These are phyloP conservation scores for Nitzschia palea DNA, from an alignment of 108 stramenopile species.

Conservation along the genomic window DNA sequence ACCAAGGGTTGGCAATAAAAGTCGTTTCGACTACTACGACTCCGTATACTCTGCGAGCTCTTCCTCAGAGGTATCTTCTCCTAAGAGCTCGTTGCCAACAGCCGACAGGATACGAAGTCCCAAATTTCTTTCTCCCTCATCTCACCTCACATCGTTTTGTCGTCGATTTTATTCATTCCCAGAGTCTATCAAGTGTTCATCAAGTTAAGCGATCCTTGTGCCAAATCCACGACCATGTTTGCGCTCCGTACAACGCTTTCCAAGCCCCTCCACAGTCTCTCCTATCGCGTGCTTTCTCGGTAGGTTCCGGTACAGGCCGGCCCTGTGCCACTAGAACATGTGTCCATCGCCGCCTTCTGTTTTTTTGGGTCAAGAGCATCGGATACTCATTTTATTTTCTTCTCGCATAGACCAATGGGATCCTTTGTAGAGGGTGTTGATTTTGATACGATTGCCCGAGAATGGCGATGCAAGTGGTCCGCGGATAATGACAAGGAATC, in stretches of 20 bases:
- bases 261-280: background rate
- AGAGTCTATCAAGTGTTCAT: too few species aligned
- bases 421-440: constrained; percentile 67
- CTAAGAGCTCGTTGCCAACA: too few species aligned
- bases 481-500: constrained; percentile 56
- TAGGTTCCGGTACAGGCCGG: background rate
- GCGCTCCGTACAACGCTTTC: background rate
- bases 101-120: too few species aligned
- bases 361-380: background rate
- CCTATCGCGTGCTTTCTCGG: background rate
- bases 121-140: too few species aligned
- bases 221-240: constrained; percentile 5
- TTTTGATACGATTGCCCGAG: constrained; percentile 72
- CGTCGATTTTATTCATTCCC: too few species aligned
- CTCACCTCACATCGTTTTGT: too few species aligned
- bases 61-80: too few species aligned
- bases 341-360: background rate
- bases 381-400: background rate
- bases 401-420: constrained; percentile 25
- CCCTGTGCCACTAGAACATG: background rate
- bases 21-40: too few species aligned
- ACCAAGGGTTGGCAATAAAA: too few species aligned
- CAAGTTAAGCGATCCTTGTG: too few species aligned
- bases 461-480: constrained; percentile 82
- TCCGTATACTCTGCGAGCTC: too few species aligned